Base-by-base conservation (phyloP, 768 basidiomycete genomes). In the Gelatoporia subvermispora region DNA sequence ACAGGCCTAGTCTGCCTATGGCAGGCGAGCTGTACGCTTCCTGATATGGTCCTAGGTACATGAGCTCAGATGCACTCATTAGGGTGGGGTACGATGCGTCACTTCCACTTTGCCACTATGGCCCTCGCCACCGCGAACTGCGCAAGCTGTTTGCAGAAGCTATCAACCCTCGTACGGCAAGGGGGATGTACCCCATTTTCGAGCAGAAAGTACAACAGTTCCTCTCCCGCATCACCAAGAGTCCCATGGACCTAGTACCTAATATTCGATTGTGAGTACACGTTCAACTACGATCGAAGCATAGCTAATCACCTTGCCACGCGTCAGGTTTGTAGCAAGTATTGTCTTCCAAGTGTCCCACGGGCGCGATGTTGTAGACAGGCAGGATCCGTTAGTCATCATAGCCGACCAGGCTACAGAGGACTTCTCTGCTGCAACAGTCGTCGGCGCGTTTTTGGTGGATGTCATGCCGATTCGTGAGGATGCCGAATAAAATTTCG, bases 1-100 rank as follows among this genome's bases (percentile, higher is more conserved):
- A 60, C 38, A 35, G 61, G 8, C 49, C 50, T 4, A 16, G 28
- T 20, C 66, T 86, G 21, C 70, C 82, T 39, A 87, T 89, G 85
- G 69, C 66, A 9, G 78, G 81, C 20, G 85, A 88, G 47, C 70
- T 88, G 75, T 85, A 56, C 57, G 81, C n/a, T 79, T 21, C n/a
- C 17, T 28, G 20, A 39, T 39, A 39, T 22, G 17, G 7, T 5
- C 38, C n/a, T 39, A 13, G 28, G 13, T 31, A 13, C 15, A 46
- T 25, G 1, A 35, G 40, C 1, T 17, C 41, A 4, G 20, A 38
- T 24, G 18, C 21, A 18, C 8, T 13, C 24, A 9, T 17, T 43
- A 55, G 54, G 34, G 37, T 40, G 2, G 54, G 54, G 2, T 47
- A 39, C 16, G 43, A 20, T 15, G 22, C 36, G 9, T 24, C 28